Evolutionary conservation across 768 basidiomycete genomes (phyloP), one percentile per base, ranked within the genome.

Genomic region (Boletus sp.): DNA sequence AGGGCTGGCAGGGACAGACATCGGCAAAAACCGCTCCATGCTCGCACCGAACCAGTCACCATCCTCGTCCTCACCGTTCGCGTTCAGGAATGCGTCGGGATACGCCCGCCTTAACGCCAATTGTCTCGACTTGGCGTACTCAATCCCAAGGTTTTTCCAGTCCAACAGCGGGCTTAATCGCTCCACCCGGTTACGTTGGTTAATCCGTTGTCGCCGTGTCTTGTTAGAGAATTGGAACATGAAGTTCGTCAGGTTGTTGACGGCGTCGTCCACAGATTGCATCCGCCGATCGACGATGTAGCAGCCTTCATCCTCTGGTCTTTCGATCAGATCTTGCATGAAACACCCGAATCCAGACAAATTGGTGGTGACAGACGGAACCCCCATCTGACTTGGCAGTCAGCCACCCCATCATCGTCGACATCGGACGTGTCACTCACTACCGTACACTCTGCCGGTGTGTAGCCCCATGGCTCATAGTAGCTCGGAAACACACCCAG

Each of bases 391-490:
- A 34, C 39, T 47, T 27, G 53, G 14, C 44, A 33, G 50, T 67
- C 49, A 58, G 57, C 38, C 46, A 42, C 34, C 45, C 47, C 47
- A 52, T 13, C 43, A 21, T 44, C 25, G 44, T 4, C 51, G 30
- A 48, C 15, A 47, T 40, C 56, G 32, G 39, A 32, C 29, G n/a
- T 23, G 49, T 33, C 29, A 77, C 87, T 60, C 73, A 89, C 88
- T 35, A 99, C 97, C n/a, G 97, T 98, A 70, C 97, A 98, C 70
- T 98, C 96, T 1, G 96, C 96, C 1, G 96, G 96, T 1, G 93
- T 97, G 68, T 97, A 97, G 0, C 92, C 92, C 92, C 92, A 93
- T 4, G 93, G 93, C 74, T 95, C 91, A 68, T 97, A 98, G 67
- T 98, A 98, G 60, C 88, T 92, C 2, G 97, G 96, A 82, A 99